These are phyloP conservation scores for Rhodotorula babjevae DNA, from an alignment of 768 basidiomycete genomes.

Conservation along the genomic window DNA sequence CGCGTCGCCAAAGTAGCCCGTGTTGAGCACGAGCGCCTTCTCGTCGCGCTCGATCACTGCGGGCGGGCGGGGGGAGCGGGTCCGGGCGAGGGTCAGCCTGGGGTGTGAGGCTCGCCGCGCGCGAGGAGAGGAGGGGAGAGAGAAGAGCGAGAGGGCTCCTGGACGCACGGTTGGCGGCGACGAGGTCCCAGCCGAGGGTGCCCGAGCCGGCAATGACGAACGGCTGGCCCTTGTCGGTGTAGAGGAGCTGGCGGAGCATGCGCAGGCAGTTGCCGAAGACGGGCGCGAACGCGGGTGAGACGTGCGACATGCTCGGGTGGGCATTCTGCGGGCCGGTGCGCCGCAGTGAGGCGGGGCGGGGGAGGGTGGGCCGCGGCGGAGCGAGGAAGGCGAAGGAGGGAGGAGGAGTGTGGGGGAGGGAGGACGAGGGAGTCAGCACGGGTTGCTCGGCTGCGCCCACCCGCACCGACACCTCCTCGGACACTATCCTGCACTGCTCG, in stretches of 20 bases:
- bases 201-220: constrained; percentile 92
- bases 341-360: too few species aligned
- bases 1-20: constrained; percentile 90
- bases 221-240: constrained; percentile 73
- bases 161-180: constrained; percentile 65
- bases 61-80: not conserved
- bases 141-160: not conserved
- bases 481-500: too few species aligned
- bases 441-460: too few species aligned
- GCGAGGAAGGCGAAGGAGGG: not conserved
- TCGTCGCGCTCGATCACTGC: constrained; percentile 66
- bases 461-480: too few species aligned
- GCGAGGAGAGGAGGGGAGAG: too few species aligned
- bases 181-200: constrained; percentile 80
- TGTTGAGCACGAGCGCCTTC: constrained; percentile 73
- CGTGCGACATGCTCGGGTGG: constrained; percentile 63
- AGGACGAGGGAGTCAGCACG: too few species aligned
- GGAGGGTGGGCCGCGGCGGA: too few species aligned
- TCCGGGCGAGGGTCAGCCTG: too few species aligned
- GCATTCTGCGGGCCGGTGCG: constrained; percentile 57
- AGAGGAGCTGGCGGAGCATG: constrained; percentile 58
- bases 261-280: constrained; percentile 78
- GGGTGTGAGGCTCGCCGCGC: too few species aligned
- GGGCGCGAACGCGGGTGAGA: constrained; percentile 78
- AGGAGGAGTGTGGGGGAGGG: too few species aligned